Evolutionary conservation across 2,329 filamentous ascomycete species (phyloP).

Genomic region (Grosmannia serpens): DNA sequence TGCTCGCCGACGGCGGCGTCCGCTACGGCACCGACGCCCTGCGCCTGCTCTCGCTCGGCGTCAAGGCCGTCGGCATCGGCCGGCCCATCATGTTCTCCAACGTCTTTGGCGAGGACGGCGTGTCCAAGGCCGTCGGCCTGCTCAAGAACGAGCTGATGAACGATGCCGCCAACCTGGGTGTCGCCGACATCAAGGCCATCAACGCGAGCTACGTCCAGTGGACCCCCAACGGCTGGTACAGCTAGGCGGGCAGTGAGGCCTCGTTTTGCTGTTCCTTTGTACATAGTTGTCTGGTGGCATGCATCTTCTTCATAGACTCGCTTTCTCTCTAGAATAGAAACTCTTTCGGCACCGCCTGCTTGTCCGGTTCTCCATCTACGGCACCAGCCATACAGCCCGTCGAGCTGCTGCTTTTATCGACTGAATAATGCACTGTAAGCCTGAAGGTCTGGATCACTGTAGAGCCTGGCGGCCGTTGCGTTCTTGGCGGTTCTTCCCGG

Average conservation of each 20-base stretch:
- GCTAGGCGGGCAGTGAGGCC: background rate
- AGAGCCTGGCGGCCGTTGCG: background rate
- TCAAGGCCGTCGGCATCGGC: conserved; percentile 33
- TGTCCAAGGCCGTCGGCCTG: conserved; percentile 30
- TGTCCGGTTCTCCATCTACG: too few relatives aligned
- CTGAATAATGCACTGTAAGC: too few relatives aligned
- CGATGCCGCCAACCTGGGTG: conserved; percentile 31
- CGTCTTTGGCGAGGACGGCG: conserved; percentile 36
- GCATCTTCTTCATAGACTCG: too few relatives aligned
- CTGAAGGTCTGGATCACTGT: too few relatives aligned
- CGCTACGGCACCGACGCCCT: conserved; percentile 35
- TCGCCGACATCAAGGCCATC: conserved; percentile 25
- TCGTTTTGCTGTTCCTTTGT: background rate
- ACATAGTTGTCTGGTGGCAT: too few relatives aligned
- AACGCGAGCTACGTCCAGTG: conserved; percentile 17
- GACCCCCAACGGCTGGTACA: conserved; percentile 18
- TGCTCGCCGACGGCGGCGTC: conserved; percentile 36
- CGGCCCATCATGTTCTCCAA: conserved; percentile 37
- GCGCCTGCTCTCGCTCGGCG: conserved; percentile 33
- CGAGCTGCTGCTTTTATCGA: too few relatives aligned
- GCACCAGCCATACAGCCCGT: too few relatives aligned
- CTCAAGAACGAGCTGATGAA: conserved; percentile 38
- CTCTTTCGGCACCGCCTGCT: too few relatives aligned
- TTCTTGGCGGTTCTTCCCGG: background rate
- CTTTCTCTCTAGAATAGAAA: too few relatives aligned